Evolutionary conservation across 306 rosid genomes (phyloP).

Genomic region (Pterocarpus macrocarpus): DNA sequence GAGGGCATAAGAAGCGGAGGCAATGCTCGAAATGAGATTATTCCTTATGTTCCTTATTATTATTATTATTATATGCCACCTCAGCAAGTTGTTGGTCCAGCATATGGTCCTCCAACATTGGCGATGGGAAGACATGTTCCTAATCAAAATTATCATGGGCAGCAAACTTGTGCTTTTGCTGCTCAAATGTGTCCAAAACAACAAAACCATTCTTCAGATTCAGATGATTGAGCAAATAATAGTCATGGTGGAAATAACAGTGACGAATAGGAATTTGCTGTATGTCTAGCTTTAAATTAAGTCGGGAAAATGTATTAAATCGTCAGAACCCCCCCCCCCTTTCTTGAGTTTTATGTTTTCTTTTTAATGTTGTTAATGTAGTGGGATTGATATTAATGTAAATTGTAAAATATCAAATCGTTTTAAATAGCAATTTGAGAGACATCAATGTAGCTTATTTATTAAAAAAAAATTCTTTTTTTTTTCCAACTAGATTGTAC

Average conservation of each 20-base stretch:
- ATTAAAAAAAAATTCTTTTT: too few species aligned
- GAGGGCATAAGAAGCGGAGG: background rate
- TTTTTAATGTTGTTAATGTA: background rate
- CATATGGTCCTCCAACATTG: conserved; percentile 54
- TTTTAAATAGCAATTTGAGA: background rate
- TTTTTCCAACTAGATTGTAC: too few species aligned
- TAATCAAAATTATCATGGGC: conserved; percentile 52
- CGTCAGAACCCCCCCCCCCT: background rate
- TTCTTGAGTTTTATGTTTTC: background rate
- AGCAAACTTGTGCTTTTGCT: conserved; percentile 45
- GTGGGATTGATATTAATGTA: too few species aligned
- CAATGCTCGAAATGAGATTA: background rate
- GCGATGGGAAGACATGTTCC: conserved; percentile 57
- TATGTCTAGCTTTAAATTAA: too few species aligned
- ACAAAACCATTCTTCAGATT: conserved; percentile 49
- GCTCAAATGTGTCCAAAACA: conserved; percentile 46
- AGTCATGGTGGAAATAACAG: background rate
- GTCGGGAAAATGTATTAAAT: background rate
- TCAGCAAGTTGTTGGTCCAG: conserved; percentile 47
- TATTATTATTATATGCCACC: conserved; percentile 55
- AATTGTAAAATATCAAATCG: too few species aligned
- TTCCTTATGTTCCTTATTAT: conserved; percentile 35
- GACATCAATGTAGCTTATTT: too few species aligned
- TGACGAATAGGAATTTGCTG: background rate
- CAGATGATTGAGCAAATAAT: conserved; percentile 51